Conservation (phyloP, 1,284 basidiomycete genomes). For the Irpex lacteus region DNA sequence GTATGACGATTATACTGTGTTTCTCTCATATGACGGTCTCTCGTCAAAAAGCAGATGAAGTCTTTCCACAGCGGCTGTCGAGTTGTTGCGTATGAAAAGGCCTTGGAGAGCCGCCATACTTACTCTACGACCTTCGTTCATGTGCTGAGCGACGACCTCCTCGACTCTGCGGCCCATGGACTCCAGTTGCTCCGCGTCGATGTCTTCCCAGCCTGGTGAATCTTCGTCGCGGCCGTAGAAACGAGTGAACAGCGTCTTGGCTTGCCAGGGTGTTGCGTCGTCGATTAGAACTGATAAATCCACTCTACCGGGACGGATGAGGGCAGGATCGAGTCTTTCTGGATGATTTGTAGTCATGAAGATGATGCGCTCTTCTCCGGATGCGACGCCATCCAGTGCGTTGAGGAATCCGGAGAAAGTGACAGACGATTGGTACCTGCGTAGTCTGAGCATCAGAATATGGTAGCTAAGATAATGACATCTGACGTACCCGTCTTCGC, state of each 20-base stretch:
- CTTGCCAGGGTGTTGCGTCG: slow-evolving; percentile 86
- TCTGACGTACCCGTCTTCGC: slow-evolving; percentile 77
- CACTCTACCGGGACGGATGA: slow-evolving; percentile 94
- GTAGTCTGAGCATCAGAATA: neutral
- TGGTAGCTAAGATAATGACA: neutral
- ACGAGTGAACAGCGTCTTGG: slow-evolving; percentile 73
- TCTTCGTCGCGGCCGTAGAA: slow-evolving; percentile 71
- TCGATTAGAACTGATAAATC: slow-evolving; percentile 86
- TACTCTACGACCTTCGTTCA: slow-evolving; percentile 53
- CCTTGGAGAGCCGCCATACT: slow-evolving; percentile 96
- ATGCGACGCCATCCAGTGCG: slow-evolving; percentile 96
- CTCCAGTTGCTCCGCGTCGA: slow-evolving; percentile 40
- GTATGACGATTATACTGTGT: neutral
- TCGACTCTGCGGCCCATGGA: slow-evolving; percentile 49
- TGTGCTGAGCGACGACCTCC: slow-evolving; percentile 49
- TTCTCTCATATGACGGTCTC: neutral
- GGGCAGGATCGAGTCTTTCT: slow-evolving; percentile 80
- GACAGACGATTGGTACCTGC: slow-evolving; percentile 87
- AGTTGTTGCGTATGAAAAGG: slow-evolving; percentile 79
- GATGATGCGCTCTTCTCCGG: slow-evolving; percentile 94
- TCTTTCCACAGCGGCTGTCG: slow-evolving; percentile 57
- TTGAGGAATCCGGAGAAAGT: slow-evolving; percentile 99
- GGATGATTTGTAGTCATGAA: slow-evolving; percentile 99
- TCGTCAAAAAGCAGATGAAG: slow-evolving; percentile 46
- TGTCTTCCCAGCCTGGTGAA: slow-evolving; percentile 21